Percentiles rank a stretch among this genome's conserved stretches.
Evolutionary conservation across 2,329 filamentous ascomycete genomes (phyloP).

Genomic region (Lachnellula occidentalis): DNA sequence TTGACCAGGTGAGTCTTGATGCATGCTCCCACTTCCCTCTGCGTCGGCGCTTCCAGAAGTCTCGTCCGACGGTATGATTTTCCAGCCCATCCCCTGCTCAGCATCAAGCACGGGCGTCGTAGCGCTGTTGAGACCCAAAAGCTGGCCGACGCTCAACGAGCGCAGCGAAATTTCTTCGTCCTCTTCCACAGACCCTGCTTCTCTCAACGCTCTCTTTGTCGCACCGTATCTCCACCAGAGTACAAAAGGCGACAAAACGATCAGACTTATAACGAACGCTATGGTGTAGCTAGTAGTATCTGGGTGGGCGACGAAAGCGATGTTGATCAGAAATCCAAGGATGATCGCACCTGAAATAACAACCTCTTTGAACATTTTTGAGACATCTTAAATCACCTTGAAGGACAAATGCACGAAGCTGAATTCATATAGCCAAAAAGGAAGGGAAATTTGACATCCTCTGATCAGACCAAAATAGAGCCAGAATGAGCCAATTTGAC

Average conservation of each 20-base stretch:
- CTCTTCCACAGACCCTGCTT: background rate
- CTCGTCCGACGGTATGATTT: background rate
- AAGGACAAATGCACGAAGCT: background rate
- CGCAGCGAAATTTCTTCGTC: background rate
- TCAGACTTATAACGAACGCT: constrained; percentile 16
- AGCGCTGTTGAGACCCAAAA: background rate
- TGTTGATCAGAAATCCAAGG: constrained; percentile 18
- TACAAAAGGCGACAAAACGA: constrained; percentile 12
- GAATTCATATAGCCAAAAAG: background rate
- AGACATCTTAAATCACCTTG: background rate
- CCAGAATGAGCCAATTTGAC: too few relatives aligned
- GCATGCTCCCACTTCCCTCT: background rate
- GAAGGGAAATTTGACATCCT: too few relatives aligned
- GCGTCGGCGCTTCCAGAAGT: background rate
- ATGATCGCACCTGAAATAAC: constrained; percentile 21
- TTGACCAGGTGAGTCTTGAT: background rate
- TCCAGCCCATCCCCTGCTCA: background rate
- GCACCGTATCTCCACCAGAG: constrained; percentile 7
- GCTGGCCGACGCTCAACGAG: background rate
- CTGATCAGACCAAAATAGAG: too few relatives aligned
- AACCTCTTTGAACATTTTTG: constrained; percentile 21
- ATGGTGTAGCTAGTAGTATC: constrained; percentile 19
- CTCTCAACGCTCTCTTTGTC: background rate
- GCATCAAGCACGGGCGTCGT: background rate
- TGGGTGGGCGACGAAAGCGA: constrained; percentile 21